A percentile compares a stretch with the other conserved stretches of the same genome.
These are phyloP conservation scores for Globomyces sp. DNA, from an alignment of 371 early-diverging fungal species.

Conservation along the genomic window DNA sequence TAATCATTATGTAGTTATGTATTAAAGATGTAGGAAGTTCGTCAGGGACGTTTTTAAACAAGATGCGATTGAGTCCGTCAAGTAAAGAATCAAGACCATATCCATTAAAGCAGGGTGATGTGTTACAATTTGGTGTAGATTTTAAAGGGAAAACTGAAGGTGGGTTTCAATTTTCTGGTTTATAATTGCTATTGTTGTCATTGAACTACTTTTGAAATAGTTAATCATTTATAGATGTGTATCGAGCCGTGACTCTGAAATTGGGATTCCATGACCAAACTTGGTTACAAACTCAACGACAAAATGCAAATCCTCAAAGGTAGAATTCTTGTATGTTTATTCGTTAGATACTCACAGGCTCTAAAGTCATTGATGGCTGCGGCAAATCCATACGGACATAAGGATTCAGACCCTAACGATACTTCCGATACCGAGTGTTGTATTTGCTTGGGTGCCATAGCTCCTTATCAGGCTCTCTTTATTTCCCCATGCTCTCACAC, in stretches of 20 bases:
- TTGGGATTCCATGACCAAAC: slow-evolving; percentile 48
- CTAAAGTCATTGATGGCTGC: slow-evolving; percentile 48
- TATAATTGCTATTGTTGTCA: background rate
- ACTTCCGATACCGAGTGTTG: slow-evolving; percentile 74
- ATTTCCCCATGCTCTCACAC: slow-evolving; percentile 93
- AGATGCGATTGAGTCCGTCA: slow-evolving; percentile 81
- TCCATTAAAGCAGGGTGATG: slow-evolving; percentile 84
- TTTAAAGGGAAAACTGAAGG: slow-evolving; percentile 89
- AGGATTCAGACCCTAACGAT: slow-evolving; percentile 28
- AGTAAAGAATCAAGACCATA: slow-evolving; percentile 80
- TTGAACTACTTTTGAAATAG: background rate
- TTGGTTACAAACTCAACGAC: slow-evolving; percentile 39
- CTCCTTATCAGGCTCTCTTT: slow-evolving; percentile 90
- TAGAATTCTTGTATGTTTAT: slow-evolving; percentile 15
- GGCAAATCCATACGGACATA: slow-evolving; percentile 47
- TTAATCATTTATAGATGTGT: slow-evolving; percentile 41
- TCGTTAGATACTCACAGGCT: slow-evolving; percentile 42
- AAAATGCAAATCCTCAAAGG: slow-evolving; percentile 49
- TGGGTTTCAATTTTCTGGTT: slow-evolving; percentile 17
- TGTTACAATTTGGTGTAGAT: slow-evolving; percentile 93
- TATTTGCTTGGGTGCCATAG: slow-evolving; percentile 88
- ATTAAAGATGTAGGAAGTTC: slow-evolving; percentile 91
- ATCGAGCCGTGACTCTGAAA: slow-evolving; percentile 41
- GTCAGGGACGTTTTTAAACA: slow-evolving; percentile 95
- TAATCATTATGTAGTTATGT: slow-evolving; percentile 57